Conservation (phyloP, 257 asterid genomes). For the Mitragyna speciosa region DNA sequence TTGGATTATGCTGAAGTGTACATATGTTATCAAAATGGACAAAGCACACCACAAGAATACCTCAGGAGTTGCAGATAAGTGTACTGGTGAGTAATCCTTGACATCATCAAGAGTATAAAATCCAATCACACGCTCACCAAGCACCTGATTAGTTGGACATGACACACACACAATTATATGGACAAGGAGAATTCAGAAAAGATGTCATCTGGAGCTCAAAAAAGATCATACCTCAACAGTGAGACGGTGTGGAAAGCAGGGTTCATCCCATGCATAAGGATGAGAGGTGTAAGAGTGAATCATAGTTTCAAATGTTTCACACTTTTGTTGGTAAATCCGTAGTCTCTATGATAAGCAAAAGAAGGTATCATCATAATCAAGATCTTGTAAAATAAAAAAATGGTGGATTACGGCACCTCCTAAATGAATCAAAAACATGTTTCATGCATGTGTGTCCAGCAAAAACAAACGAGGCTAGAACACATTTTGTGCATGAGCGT, state of each 20-base stretch:
- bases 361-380: conserved; percentile 11
- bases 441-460: too few species aligned
- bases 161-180: background rate
- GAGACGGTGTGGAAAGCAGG: conserved; percentile 87
- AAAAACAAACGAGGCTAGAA: background rate
- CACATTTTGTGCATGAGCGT: background rate
- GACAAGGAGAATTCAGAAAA: conserved; percentile 20
- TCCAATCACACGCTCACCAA: conserved; percentile 89
- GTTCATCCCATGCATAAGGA: conserved; percentile 97
- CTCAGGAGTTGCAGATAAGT: conserved; percentile 83
- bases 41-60: conserved; percentile 36
- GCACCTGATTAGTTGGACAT: conserved; percentile 53
- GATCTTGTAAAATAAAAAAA: background rate
- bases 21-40: background rate
- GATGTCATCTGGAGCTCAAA: background rate
- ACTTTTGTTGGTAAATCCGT: conserved; percentile 88
- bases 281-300: conserved; percentile 81
- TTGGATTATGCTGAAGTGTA: background rate
- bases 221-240: conserved; percentile 67
- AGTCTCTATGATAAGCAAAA: conserved; percentile 57
- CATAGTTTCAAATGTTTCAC: conserved; percentile 91
- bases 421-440: background rate
- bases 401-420: background rate
- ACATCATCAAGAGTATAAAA: conserved; percentile 76
- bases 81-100: conserved; percentile 56